Conservation (phyloP, 1,284 basidiomycete genomes). For the Flammula alnicola region DNA sequence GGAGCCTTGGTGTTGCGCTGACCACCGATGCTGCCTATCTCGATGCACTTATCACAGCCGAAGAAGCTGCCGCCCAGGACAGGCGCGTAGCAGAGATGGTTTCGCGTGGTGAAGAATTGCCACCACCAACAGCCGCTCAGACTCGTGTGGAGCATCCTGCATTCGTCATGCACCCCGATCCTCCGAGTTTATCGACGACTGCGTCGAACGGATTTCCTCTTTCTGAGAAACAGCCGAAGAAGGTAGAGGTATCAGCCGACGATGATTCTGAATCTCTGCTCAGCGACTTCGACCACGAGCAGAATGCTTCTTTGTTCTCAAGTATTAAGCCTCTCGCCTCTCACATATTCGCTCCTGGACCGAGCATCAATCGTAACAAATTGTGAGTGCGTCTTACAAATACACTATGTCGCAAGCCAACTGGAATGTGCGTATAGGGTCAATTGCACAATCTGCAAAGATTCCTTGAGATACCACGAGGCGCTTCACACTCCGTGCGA, state of each 20-base stretch:
- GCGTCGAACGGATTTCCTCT: no score
- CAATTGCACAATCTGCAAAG: slow-evolving; percentile 35
- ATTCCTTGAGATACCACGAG: slow-evolving; percentile 17
- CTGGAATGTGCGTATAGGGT: slow-evolving; percentile 23
- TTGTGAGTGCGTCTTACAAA: neutral
- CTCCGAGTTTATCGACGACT: no score
- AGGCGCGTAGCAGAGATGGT: slow-evolving; percentile 34
- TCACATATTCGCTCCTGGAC: no score
- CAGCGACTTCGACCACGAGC: no score
- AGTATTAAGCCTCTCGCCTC: no score
- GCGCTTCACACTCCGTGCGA: slow-evolving; percentile 34
- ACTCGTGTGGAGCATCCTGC: slow-evolving; percentile 29
- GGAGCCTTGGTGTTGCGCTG: slow-evolving; percentile 32
- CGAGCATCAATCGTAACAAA: neutral
- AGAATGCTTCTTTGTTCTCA: no score
- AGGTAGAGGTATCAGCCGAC: no score
- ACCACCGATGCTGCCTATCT: slow-evolving; percentile 29
- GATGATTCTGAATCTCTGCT: no score
- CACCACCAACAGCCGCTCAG: slow-evolving; percentile 30
- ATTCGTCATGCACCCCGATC: slow-evolving; percentile 23
- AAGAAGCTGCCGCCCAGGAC: slow-evolving; percentile 38
- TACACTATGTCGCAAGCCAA: no score
- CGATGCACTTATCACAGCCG: slow-evolving; percentile 27
- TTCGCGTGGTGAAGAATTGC: slow-evolving; percentile 28
- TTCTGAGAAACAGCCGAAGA: no score